Conservation (phyloP, 2,329 filamentous ascomycete species). For the Neopestalotiopsis sp. region DNA sequence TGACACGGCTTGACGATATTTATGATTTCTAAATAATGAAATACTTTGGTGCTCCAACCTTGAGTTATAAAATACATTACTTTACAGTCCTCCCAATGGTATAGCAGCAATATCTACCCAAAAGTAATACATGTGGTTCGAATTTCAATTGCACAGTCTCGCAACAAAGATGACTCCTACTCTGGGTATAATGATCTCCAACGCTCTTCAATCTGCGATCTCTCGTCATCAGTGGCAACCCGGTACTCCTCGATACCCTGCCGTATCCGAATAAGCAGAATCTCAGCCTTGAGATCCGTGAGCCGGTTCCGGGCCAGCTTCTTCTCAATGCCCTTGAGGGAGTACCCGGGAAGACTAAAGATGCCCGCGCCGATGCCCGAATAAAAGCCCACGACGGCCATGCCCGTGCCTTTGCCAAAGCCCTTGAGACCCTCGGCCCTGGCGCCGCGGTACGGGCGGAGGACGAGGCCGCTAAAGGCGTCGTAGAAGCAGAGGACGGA, state of each 20-base stretch:
- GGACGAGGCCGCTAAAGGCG: constrained; percentile 80
- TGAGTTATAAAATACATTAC: too few species aligned
- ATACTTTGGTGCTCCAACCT: too few species aligned
- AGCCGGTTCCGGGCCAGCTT: not conserved
- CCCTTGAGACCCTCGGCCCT: constrained; percentile 68
- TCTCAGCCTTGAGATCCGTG: constrained; percentile 14
- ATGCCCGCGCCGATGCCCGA: constrained; percentile 78
- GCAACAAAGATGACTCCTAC: too few species aligned
- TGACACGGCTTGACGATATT: too few species aligned
- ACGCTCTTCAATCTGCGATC: not conserved
- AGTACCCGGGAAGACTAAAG: constrained; percentile 12
- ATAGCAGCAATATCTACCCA: too few species aligned
- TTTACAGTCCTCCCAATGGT: too few species aligned
- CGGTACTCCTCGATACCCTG: constrained; percentile 5
- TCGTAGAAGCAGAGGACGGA: constrained; percentile 80
- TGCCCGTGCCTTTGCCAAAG: constrained; percentile 79
- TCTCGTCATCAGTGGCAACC: constrained; percentile 1
- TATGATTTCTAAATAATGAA: too few species aligned
- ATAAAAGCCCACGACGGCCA: constrained; percentile 80
- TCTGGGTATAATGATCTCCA: not conserved
- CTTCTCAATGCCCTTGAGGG: constrained; percentile 15
- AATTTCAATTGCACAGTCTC: too few species aligned
- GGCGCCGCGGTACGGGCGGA: constrained; percentile 74
- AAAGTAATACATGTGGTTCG: too few species aligned
- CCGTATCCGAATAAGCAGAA: constrained; percentile 1